A percentile compares a stretch with the other conserved stretches of the same genome.
phyloP scores from a whole-genome alignment of 164 flowering plant genomes.

The Nymphaea thermarum region DNA sequence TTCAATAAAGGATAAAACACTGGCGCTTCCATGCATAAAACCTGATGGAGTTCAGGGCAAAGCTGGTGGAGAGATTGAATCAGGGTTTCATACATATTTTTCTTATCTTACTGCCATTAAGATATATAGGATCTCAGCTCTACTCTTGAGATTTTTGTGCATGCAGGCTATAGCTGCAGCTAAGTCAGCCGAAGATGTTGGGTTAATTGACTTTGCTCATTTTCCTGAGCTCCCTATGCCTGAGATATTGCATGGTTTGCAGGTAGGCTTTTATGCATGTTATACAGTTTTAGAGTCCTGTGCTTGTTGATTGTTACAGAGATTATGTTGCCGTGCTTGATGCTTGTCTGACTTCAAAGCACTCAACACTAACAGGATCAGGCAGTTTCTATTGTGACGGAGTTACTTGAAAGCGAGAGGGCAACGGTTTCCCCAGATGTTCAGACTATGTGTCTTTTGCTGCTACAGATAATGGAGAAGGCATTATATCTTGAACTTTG shows the following conservation, averaged over 20 bases:
- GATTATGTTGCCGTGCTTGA: too few species aligned
- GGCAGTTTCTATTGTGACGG: conserved; percentile 55
- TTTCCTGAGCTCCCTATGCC: conserved; percentile 98
- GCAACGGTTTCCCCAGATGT: conserved; percentile 22
- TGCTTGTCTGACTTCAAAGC: too few species aligned
- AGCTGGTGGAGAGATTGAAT: conserved; percentile 11
- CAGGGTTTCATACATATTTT: conserved; percentile 28
- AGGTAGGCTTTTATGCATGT: conserved; percentile 33
- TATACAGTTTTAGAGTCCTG: too few species aligned
- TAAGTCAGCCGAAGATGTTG: conserved; percentile 74
- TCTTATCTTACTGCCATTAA: conserved; percentile 61
- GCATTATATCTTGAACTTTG: conserved; percentile 74
- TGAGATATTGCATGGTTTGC: conserved; percentile 83
- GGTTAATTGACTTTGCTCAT: conserved; percentile 72
- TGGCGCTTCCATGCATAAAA: conserved; percentile 20
- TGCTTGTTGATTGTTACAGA: too few species aligned
- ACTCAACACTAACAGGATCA: conserved; percentile 50
- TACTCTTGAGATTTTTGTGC: conserved; percentile 63
- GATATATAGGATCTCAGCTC: conserved; percentile 61
- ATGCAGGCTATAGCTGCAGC: conserved; percentile 75
- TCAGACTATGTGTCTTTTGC: conserved; percentile 37
- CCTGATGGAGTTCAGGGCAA: conserved; percentile 28
- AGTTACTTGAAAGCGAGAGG: conserved; percentile 46
- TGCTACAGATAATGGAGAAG: conserved; percentile 71
- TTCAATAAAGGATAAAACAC: conserved; percentile 9